Evolutionary conservation across 2,329 filamentous ascomycete genomes (phyloP).

Genomic region (Fusarium sp.): DNA sequence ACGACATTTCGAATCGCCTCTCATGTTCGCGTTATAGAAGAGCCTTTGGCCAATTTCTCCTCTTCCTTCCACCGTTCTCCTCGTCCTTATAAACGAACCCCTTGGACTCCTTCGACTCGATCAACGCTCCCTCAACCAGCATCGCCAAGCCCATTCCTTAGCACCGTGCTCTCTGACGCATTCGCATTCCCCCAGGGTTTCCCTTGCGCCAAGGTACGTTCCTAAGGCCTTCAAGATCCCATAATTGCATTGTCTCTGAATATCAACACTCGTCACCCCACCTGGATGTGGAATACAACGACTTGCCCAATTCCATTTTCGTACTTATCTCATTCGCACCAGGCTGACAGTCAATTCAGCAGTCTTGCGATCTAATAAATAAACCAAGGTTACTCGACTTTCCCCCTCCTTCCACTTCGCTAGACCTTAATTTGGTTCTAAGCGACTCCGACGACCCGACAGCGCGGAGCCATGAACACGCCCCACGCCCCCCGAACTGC

Average conservation of each 20-base stretch:
- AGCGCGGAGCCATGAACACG: conserved; percentile 45
- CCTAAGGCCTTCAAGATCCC: conserved; percentile 2
- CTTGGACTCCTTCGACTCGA: conserved; percentile 14
- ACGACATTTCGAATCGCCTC: conserved; percentile 26
- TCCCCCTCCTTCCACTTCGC: conserved; percentile 5
- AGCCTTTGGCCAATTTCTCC: conserved; percentile 36
- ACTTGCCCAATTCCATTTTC: conserved; percentile 17
- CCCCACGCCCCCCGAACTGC: conserved; percentile 41
- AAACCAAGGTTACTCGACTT: conserved; percentile 12
- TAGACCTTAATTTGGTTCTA: conserved; percentile 32
- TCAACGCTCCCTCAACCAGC: conserved; percentile 27
- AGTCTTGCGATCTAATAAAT: conserved; percentile 6
- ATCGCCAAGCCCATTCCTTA: conserved; percentile 23
- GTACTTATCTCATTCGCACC: not conserved
- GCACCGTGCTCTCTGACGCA: conserved; percentile 19
- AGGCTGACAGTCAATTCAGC: conserved; percentile 18
- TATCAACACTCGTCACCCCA: conserved; percentile 32
- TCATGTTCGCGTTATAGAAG: conserved; percentile 51
- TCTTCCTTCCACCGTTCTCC: conserved; percentile 26
- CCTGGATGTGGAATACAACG: conserved; percentile 3
- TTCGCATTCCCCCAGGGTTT: conserved; percentile 10
- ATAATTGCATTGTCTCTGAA: not conserved
- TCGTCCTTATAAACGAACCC: conserved; percentile 15
- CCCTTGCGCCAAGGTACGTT: conserved; percentile 35
- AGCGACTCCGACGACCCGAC: conserved; percentile 34